Conservation (phyloP, 257 asterid genomes). For the Petrea volubilis region DNA sequence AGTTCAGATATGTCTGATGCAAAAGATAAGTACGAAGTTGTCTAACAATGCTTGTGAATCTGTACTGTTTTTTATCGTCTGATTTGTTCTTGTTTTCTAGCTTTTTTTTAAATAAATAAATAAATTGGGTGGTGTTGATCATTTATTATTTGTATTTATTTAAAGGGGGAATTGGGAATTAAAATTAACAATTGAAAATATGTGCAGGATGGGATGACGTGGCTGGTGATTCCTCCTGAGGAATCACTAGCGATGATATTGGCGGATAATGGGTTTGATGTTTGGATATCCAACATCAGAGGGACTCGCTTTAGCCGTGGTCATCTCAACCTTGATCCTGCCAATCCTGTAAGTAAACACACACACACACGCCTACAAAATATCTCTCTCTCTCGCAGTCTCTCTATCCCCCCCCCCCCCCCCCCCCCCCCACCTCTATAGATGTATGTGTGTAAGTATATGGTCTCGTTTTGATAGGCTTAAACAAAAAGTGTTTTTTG, state of each 20-base stretch:
- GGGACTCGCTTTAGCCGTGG: constrained; percentile 77
- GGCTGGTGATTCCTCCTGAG: constrained; percentile 72
- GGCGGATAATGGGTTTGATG: constrained; percentile 81
- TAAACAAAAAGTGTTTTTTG: too few relatives aligned
- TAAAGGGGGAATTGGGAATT: background rate
- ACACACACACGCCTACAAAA: background rate
- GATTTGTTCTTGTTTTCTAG: background rate
- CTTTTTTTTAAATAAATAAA: background rate
- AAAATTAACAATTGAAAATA: background rate
- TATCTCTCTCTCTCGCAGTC: background rate
- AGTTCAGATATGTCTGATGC: background rate
- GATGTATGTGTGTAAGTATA: too few relatives aligned
- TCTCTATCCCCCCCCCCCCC: too few relatives aligned
- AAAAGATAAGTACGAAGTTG: constrained; percentile 7
- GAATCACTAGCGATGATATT: constrained; percentile 62
- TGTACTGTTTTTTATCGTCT: background rate
- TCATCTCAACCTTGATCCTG: constrained; percentile 55
- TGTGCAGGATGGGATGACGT: constrained; percentile 73
- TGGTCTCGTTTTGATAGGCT: too few relatives aligned
- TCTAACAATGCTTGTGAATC: background rate
- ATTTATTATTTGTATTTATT: background rate
- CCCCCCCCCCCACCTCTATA: too few relatives aligned
- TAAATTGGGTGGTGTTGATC: background rate
- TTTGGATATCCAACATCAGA: constrained; percentile 78
- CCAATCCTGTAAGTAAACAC: constrained; percentile 37